phyloP scores from a whole-genome alignment of 768 basidiomycete genomes.

The Leccinellum rugosiceps region DNA sequence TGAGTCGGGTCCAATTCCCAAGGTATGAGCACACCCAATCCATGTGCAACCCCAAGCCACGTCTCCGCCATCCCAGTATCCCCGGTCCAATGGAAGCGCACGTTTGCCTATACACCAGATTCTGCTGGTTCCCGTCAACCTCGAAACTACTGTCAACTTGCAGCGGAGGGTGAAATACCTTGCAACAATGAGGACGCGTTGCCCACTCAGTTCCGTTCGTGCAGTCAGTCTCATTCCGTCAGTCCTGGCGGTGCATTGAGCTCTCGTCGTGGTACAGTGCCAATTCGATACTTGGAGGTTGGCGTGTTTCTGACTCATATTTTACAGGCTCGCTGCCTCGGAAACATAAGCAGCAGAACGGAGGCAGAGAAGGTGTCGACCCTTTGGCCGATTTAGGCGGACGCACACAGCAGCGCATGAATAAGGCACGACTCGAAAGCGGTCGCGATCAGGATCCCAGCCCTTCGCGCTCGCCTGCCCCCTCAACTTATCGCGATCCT shows the following conservation, averaged over 20 bases:
- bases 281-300: no score
- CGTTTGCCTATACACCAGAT: slow-evolving; percentile 19
- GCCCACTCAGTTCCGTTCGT: slow-evolving; percentile 9
- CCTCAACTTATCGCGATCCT: not conserved
- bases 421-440: not conserved
- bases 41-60: no score
- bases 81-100: slow-evolving; percentile 5
- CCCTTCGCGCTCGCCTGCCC: not conserved
- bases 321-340: no score
- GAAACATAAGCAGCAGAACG: no score
- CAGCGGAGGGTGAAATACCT: not conserved
- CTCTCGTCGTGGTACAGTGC: not conserved
- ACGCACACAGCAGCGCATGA: not conserved
- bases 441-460: not conserved
- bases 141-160: not conserved
- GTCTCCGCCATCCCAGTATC: not conserved
- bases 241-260: no score
- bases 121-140: not conserved
- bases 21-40: no score
- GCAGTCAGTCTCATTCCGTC: not conserved
- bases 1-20: no score
- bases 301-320: no score
- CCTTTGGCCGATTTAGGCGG: no score
- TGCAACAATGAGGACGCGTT: not conserved
- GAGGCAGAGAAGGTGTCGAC: no score